A percentile compares a stretch with the other conserved stretches of the same genome.
Conservation (phyloP, 1,139 yeast genomes). For the Zygoascus meyerae region DNA sequence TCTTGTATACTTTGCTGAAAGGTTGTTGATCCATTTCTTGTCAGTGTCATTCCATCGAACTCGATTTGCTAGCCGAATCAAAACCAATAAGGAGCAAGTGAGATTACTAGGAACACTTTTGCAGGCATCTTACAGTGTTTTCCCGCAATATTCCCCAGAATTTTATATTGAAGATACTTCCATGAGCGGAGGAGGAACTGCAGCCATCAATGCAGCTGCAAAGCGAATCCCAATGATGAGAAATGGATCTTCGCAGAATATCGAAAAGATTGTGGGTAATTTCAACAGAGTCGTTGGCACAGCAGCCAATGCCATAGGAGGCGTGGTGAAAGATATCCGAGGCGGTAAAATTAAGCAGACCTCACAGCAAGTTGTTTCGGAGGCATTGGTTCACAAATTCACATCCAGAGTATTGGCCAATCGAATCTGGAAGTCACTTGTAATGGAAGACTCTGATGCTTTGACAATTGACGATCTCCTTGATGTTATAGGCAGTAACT, state of each 20-base stretch:
- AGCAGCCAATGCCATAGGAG: slow-evolving; percentile 30
- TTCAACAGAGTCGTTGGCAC: slow-evolving; percentile 30
- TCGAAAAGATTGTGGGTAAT: slow-evolving; percentile 27
- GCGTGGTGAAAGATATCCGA: slow-evolving; percentile 29
- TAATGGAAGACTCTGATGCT: slow-evolving; percentile 35
- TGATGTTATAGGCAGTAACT: slow-evolving; percentile 33
- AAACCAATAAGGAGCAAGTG: slow-evolving; percentile 34
- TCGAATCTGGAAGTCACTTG: slow-evolving; percentile 40
- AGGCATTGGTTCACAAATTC: slow-evolving; percentile 31
- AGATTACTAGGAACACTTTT: slow-evolving; percentile 31
- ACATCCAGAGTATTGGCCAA: slow-evolving; percentile 33
- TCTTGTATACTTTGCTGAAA: slow-evolving; percentile 35
- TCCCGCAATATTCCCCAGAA: slow-evolving; percentile 35
- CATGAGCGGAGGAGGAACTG: slow-evolving; percentile 28
- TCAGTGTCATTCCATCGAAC: slow-evolving; percentile 40
- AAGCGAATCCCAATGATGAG: slow-evolving; percentile 1
- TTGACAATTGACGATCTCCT: slow-evolving; percentile 34
- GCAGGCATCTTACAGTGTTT: slow-evolving; percentile 33
- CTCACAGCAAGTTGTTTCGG: slow-evolving; percentile 31
- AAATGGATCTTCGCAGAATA: slow-evolving; percentile 19
- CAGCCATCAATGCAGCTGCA: slow-evolving; percentile 20
- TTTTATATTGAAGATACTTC: slow-evolving; percentile 35
- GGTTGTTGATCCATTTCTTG: slow-evolving; percentile 35
- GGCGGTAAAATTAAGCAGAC: slow-evolving; percentile 13
- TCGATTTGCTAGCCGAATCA: slow-evolving; percentile 37